A percentile compares a stretch with the other conserved stretches of the same genome.
These are phyloP conservation scores for Mortierella sp. DNA, from an alignment of 371 early-diverging fungal species.

Conservation along the genomic window DNA sequence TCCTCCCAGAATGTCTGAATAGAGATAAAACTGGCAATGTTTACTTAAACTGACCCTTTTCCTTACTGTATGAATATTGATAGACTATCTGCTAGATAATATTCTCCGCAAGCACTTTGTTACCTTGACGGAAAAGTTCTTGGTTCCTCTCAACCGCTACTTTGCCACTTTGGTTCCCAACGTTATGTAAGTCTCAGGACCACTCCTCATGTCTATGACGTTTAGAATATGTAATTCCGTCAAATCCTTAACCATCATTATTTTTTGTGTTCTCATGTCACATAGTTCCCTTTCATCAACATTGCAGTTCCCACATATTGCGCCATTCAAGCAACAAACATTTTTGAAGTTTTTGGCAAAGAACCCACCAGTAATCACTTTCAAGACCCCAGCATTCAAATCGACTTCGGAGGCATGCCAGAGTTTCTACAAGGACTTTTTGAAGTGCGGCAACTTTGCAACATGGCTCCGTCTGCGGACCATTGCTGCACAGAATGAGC, in stretches of 20 bases:
- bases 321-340: constrained; percentile 57
- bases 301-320: constrained; percentile 57
- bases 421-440: constrained; percentile 89
- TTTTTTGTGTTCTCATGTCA: no score
- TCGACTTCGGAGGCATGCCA: constrained; percentile 60
- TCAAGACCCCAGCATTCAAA: constrained; percentile 57
- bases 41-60: not conserved
- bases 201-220: not conserved
- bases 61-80: not conserved
- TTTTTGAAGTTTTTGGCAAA: constrained; percentile 50
- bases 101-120: constrained; percentile 92
- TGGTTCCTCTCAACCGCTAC: constrained; percentile 95
- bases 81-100: constrained; percentile 85
- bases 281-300: constrained; percentile 41
- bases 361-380: constrained; percentile 52
- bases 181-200: constrained; percentile 60
- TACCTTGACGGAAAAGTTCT: constrained; percentile 93
- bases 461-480: constrained; percentile 94
- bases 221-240: no score
- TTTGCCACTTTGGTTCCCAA: constrained; percentile 89
- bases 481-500: constrained; percentile 80
- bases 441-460: constrained; percentile 96
- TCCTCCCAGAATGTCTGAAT: not conserved
- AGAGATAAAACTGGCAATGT: no score
- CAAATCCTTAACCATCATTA: not conserved